Conservation (phyloP, 805 yeast species). For the Alloascoidea africana region DNA sequence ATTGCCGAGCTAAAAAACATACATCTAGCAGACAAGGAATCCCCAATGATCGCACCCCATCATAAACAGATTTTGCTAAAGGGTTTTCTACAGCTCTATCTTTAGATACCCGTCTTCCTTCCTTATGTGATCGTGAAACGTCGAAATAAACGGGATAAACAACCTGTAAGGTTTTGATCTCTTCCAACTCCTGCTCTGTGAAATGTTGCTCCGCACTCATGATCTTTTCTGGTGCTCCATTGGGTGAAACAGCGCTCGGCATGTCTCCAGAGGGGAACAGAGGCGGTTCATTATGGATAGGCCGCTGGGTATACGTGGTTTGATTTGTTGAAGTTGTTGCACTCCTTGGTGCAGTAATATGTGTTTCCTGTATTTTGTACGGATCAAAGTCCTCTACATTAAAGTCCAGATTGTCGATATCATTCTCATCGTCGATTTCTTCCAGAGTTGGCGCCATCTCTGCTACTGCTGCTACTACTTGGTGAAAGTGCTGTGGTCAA, state of each 20-base stretch:
- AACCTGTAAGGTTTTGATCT: constrained; percentile 54
- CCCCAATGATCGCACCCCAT: constrained; percentile 36
- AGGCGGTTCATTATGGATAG: too few relatives aligned
- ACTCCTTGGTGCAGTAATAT: constrained; percentile 8
- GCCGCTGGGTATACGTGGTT: constrained; percentile 7
- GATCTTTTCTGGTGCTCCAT: constrained; percentile 6
- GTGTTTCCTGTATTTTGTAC: too few relatives aligned
- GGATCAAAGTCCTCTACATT: constrained; percentile 86
- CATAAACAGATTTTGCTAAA: constrained; percentile 65
- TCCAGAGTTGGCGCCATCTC: constrained; percentile 48
- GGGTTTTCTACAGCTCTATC: constrained; percentile 76
- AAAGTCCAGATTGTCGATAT: constrained; percentile 79
- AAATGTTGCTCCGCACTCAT: constrained; percentile 16
- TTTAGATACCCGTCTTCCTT: constrained; percentile 71
- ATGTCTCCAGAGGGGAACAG: too few relatives aligned
- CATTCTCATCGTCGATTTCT: constrained; percentile 26
- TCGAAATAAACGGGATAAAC: constrained; percentile 92
- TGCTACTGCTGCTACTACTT: too few relatives aligned
- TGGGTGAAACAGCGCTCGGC: too few relatives aligned
- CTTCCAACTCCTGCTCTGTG: constrained; percentile 41
- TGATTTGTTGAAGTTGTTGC: constrained; percentile 5
- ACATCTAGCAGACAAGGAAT: constrained; percentile 21
- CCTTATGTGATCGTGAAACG: constrained; percentile 48
- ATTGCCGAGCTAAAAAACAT: constrained; percentile 18
- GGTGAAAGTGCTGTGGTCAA: too few relatives aligned